phyloP scores from a whole-genome alignment of 1,139 yeast genomes.

The Lodderomyces margitis region DNA sequence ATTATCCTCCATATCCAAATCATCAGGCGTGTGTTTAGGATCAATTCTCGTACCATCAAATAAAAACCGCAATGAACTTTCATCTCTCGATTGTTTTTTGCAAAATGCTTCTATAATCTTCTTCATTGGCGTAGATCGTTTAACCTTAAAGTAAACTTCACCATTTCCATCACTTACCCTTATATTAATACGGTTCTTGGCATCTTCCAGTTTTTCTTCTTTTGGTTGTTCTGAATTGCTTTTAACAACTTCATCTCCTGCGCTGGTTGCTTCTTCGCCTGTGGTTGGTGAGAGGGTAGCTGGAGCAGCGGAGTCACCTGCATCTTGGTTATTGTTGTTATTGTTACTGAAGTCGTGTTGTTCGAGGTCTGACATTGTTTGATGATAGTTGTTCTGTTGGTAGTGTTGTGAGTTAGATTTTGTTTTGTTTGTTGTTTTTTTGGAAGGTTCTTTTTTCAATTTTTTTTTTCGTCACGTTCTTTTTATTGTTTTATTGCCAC shows the following conservation, averaged over 20 bases:
- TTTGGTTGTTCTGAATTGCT: slow-evolving; percentile 32
- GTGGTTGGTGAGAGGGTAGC: background rate
- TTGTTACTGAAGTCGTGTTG: background rate
- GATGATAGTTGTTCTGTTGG: background rate
- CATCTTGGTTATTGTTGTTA: background rate
- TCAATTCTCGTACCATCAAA: slow-evolving; percentile 91
- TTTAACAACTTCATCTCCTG: background rate
- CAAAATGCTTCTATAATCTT: slow-evolving; percentile 98
- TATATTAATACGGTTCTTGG: slow-evolving; percentile 80
- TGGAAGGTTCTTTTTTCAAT: too few species aligned
- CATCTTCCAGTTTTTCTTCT: slow-evolving; percentile 61
- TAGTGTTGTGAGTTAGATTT: background rate
- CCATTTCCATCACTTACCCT: slow-evolving; percentile 92
- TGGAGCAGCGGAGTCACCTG: background rate
- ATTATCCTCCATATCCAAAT: slow-evolving; percentile 88
- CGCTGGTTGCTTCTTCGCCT: slow-evolving; percentile 27
- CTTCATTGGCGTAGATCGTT: slow-evolving; percentile 86
- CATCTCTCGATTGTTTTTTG: slow-evolving; percentile 91
- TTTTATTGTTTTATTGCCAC: too few species aligned
- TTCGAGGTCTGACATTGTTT: slow-evolving; percentile 1
- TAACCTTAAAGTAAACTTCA: slow-evolving; percentile 94
- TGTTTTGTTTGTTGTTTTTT: background rate
- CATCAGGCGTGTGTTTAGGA: slow-evolving; percentile 89
- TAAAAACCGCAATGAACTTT: slow-evolving; percentile 79
- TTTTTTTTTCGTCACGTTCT: too few species aligned